Percentiles rank a stretch among this genome's conserved stretches.
phyloP scores from a whole-genome alignment of 2,329 filamentous ascomycete species.

The Fonsecaea erecta region DNA sequence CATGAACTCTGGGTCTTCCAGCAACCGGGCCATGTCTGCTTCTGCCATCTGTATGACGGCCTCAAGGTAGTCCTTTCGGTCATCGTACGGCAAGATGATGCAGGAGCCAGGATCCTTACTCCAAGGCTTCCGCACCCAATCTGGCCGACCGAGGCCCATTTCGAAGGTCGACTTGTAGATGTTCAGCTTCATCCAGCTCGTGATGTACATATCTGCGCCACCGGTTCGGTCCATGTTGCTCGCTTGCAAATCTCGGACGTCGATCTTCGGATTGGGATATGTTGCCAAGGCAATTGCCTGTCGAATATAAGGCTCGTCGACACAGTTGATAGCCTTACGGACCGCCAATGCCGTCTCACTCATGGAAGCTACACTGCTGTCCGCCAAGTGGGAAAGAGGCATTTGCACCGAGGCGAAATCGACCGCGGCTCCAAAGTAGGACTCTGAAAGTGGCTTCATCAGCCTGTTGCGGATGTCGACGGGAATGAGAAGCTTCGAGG shows the following conservation, averaged over 20 bases:
- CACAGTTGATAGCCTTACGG: conserved; percentile 42
- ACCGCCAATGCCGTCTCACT: conserved; percentile 45
- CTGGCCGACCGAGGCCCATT: conserved; percentile 36
- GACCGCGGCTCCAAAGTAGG: conserved; percentile 48
- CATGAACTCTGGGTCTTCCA: conserved; percentile 34
- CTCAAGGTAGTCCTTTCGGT: conserved; percentile 33
- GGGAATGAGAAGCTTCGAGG: conserved; percentile 47
- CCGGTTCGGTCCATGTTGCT: conserved; percentile 37
- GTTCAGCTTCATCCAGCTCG: conserved; percentile 36
- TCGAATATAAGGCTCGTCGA: conserved; percentile 42
- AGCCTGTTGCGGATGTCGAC: conserved; percentile 47
- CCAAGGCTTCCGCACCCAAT: conserved; percentile 39
- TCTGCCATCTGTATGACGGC: conserved; percentile 37
- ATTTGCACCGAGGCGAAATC: conserved; percentile 43
- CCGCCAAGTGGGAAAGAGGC: conserved; percentile 39
- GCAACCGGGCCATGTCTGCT: conserved; percentile 35
- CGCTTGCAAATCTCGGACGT: conserved; percentile 36
- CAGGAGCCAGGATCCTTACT: conserved; percentile 38
- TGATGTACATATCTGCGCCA: conserved; percentile 39
- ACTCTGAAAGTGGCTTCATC: conserved; percentile 43
- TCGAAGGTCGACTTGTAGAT: conserved; percentile 35
- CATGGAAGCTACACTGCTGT: conserved; percentile 32
- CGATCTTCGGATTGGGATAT: conserved; percentile 27
- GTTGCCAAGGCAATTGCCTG: conserved; percentile 35
- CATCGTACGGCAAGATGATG: conserved; percentile 36